These are phyloP conservation scores for Adansonia gregorii DNA, from an alignment of 441 rosid species.

Conservation along the genomic window DNA sequence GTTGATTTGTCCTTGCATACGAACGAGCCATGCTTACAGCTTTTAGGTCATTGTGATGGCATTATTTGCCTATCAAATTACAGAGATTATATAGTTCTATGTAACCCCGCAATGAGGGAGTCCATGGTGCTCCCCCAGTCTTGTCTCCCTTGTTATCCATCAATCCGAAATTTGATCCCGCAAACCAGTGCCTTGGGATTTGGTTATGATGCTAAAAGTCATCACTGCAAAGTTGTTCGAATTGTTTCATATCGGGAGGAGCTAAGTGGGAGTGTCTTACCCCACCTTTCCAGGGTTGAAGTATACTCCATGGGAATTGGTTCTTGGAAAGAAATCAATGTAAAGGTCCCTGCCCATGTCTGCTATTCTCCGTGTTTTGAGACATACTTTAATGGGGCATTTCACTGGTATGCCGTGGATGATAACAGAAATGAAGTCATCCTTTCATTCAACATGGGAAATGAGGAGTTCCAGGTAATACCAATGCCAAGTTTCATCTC, in stretches of 20 bases:
- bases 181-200: constrained; percentile 22
- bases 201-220: constrained; percentile 18
- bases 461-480: constrained; percentile 16
- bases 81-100: constrained; percentile 21
- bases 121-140: constrained; percentile 17
- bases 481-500: constrained; percentile 15
- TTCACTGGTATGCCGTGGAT: constrained; percentile 18
- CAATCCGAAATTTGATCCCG: background rate
- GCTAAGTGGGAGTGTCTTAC: constrained; percentile 1
- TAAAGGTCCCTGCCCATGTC: constrained; percentile 15
- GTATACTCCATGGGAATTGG: constrained; percentile 16
- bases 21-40: constrained; percentile 21
- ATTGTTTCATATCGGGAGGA: constrained; percentile 18
- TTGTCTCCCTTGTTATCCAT: background rate
- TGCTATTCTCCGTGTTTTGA: constrained; percentile 21
- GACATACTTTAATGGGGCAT: constrained; percentile 16
- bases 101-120: constrained; percentile 23
- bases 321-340: constrained; percentile 20
- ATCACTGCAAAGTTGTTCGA: constrained; percentile 16
- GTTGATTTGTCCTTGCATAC: constrained; percentile 18
- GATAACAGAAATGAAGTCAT: constrained; percentile 11
- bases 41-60: constrained; percentile 25
- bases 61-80: constrained; percentile 17
- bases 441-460: constrained; percentile 21
- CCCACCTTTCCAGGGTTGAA: constrained; percentile 19